phyloP scores from a whole-genome alignment of 1,284 basidiomycete genomes.

The Austroboletus novae-zelandiae region DNA sequence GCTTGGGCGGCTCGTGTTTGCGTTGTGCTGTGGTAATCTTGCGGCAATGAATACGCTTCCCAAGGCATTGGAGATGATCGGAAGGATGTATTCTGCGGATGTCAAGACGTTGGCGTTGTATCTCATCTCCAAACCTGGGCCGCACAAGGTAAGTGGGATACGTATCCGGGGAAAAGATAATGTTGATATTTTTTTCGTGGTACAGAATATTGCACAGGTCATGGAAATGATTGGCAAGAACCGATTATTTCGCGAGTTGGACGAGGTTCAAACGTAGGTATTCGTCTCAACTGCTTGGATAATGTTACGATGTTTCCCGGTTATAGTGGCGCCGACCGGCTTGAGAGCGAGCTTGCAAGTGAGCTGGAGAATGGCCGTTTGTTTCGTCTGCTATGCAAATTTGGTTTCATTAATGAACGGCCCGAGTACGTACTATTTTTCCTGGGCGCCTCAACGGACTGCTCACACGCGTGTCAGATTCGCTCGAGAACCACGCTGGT shows the following conservation, averaged over 20 bases:
- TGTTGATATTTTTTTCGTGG: not conserved
- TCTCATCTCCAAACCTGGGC: slow-evolving; percentile 72
- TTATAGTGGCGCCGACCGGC: slow-evolving; percentile 70
- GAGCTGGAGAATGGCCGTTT: slow-evolving; percentile 97
- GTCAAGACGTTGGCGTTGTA: slow-evolving; percentile 80
- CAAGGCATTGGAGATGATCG: slow-evolving; percentile 78
- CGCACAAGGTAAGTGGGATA: slow-evolving; percentile 48
- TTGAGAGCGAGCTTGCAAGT: slow-evolving; percentile 83
- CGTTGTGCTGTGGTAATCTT: slow-evolving; percentile 72
- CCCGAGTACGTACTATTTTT: slow-evolving; percentile 71
- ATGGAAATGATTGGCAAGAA: slow-evolving; percentile 73
- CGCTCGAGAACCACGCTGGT: slow-evolving; percentile 93
- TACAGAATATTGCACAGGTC: slow-evolving; percentile 75
- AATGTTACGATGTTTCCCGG: slow-evolving; percentile 1
- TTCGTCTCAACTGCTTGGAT: not conserved
- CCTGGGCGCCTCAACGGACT: not conserved
- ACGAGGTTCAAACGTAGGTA: slow-evolving; percentile 75
- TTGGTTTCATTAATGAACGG: slow-evolving; percentile 98
- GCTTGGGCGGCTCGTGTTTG: slow-evolving; percentile 84
- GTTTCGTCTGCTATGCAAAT: slow-evolving; percentile 90
- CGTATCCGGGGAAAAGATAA: not conserved
- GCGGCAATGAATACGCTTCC: slow-evolving; percentile 63
- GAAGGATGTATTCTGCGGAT: slow-evolving; percentile 76
- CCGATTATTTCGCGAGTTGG: slow-evolving; percentile 77
- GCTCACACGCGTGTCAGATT: slow-evolving; percentile 56